Percentiles rank a stretch among this genome's conserved stretches.
phyloP scores from a whole-genome alignment of 352 stramenopile species.

The Sclerospora graminicola region DNA sequence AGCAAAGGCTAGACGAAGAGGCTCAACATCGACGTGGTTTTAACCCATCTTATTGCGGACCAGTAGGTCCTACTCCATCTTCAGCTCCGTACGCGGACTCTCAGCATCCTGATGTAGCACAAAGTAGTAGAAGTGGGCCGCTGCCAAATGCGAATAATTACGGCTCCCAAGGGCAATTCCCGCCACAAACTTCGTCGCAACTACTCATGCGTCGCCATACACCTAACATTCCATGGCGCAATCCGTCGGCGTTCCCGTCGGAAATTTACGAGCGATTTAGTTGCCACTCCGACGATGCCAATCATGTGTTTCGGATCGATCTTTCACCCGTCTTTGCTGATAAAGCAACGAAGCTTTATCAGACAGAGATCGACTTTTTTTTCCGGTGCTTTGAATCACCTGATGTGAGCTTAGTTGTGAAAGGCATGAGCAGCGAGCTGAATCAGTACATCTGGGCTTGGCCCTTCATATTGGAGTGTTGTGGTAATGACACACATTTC shows the following conservation, averaged over 20 bases:
- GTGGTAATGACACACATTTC: constrained; percentile 54
- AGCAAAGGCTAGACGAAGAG: constrained; percentile 11
- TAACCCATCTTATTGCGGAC: constrained; percentile 9
- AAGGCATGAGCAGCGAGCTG: constrained; percentile 69
- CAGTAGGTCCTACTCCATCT: constrained; percentile 1
- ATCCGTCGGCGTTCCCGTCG: constrained; percentile 32
- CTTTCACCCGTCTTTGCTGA: constrained; percentile 43
- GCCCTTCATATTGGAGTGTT: constrained; percentile 74
- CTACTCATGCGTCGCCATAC: constrained; percentile 18
- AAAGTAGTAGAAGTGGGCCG: constrained; percentile 9
- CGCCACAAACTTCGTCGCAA: constrained; percentile 10
- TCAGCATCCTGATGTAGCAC: constrained; percentile 6
- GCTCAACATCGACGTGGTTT: constrained; percentile 12
- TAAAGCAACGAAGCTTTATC: constrained; percentile 36
- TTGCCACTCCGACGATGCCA: constrained; percentile 42
- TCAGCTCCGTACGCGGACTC: constrained; percentile 7
- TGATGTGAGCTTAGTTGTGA: constrained; percentile 69
- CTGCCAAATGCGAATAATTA: constrained; percentile 8
- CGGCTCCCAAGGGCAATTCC: constrained; percentile 8
- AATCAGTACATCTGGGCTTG: constrained; percentile 79
- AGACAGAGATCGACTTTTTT: constrained; percentile 59
- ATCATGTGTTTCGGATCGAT: constrained; percentile 57
- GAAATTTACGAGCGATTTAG: constrained; percentile 46
- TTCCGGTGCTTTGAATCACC: constrained; percentile 66
- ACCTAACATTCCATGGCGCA: constrained; percentile 45